These are phyloP conservation scores for Mucor irregularis DNA, from an alignment of 371 early-diverging fungal species.

Conservation along the genomic window DNA sequence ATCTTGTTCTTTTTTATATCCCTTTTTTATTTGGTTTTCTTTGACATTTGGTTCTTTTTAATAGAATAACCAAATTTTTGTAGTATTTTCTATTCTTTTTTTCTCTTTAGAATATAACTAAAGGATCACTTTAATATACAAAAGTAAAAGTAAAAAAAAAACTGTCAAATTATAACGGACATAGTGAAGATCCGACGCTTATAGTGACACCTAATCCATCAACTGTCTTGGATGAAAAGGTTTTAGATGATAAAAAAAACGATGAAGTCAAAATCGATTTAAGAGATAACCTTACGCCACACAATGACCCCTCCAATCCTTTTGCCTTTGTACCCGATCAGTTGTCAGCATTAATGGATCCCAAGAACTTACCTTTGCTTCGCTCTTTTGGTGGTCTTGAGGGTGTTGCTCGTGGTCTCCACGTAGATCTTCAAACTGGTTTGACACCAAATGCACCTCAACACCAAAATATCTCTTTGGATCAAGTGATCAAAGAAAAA, in stretches of 20 bases:
- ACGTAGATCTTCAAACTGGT: conserved; percentile 50
- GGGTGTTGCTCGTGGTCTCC: conserved; percentile 57
- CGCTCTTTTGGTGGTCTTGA: conserved; percentile 48
- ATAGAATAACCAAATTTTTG: too few relatives aligned
- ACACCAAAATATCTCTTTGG: conserved; percentile 20
- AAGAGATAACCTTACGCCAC: conserved; percentile 30
- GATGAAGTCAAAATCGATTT: conserved; percentile 23
- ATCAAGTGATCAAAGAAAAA: conserved; percentile 23
- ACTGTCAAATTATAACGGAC: conserved; percentile 9
- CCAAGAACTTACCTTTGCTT: conserved; percentile 53
- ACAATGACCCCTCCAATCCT: conserved; percentile 47
- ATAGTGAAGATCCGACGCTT: conserved; percentile 31
- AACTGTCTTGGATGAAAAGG: conserved; percentile 15
- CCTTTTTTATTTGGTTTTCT: background rate
- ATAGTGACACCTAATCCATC: conserved; percentile 18
- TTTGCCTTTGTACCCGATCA: conserved; percentile 57
- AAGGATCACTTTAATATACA: background rate
- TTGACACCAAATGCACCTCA: conserved; percentile 30
- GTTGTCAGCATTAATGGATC: conserved; percentile 55
- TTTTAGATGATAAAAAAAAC: too few relatives aligned
- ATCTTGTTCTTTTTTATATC: conserved; percentile 1
- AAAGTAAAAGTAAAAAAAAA: conserved; percentile 2
- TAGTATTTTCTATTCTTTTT: background rate
- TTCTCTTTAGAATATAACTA: background rate
- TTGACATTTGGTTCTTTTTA: background rate